Evolutionary conservation across 257 asterid genomes (phyloP), one percentile per base, ranked within the genome.

Genomic region (Fraxinus pennsylvanica): DNA sequence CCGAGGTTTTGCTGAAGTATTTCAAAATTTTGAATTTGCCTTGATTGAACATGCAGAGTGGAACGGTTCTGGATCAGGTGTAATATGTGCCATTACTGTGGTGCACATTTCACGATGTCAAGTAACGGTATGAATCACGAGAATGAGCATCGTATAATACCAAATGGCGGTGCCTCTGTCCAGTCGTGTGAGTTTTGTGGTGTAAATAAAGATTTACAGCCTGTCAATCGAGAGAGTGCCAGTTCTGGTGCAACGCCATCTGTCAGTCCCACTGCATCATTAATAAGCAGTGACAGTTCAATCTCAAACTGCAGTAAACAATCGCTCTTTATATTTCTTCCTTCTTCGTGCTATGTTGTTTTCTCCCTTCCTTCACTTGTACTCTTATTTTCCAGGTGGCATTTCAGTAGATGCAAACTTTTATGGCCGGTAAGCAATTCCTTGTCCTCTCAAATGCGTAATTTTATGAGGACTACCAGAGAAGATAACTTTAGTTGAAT

Each of bases 261-360:
- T 3, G 78, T 80, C 66, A 85, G 84, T 82, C 67, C 88, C 41
- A 66, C 86, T 76, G 80, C 80, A 86, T 83, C 92, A 22, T 75
- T 89, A 59, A 76, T 74, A 81, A 93, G 93, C 89, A 80, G 79
- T 22, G 86, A 84, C 36, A 85, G 95, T 82, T 81, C 89, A 39
- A 61, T 80, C 78, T 93, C 94, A 27, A 88, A 86, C 87, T 87
- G 85, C 89, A 86, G 94, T 91, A 85, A 73, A 77, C 29, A 81
- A 78, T 66, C 72, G 70, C 71, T 82, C 78, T 78, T 33, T 61
- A n/a, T 41, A 65, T 45, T 74, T 67, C 27, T 61, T 79, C 27
- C 74, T 78, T 75, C 25, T 21, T n/a, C 73, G 41, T 41, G 9
- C 39, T 36, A 9, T 54, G 43, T n/a, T 71, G 67, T 61, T 66